Conservation (phyloP, 129 eudicot species). For the Flaveria brownii region DNA sequence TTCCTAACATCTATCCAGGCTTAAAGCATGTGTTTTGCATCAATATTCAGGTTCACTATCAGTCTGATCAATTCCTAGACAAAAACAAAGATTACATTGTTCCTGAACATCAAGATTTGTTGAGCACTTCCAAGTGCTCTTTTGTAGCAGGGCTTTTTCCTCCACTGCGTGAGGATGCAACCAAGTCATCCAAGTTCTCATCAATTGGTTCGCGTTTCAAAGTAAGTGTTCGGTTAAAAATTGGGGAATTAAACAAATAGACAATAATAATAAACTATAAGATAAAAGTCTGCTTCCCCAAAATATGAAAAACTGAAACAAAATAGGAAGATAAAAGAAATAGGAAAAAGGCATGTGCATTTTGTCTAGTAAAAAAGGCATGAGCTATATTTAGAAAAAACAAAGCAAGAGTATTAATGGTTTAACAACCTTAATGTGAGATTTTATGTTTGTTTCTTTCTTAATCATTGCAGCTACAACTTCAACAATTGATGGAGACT, state of each 20-base stretch:
- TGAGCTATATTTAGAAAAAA: no score
- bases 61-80: conserved; percentile 81
- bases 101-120: conserved; percentile 85
- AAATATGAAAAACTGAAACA: no score
- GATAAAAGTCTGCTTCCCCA: not conserved
- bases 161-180: conserved; percentile 65
- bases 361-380: no score
- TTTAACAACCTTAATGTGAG: not conserved
- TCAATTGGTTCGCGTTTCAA: conserved; percentile 89
- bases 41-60: conserved; percentile 41
- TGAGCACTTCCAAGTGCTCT: conserved; percentile 66
- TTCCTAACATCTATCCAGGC: not conserved
- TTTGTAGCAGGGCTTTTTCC: conserved; percentile 75
- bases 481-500: conserved; percentile 90
- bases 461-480: conserved; percentile 66
- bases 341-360: not conserved
- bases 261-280: not conserved
- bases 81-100: conserved; percentile 93
- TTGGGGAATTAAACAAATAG: not conserved
- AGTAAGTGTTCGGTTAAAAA: conserved; percentile 32
- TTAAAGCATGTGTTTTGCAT: not conserved
- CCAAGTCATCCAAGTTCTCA: conserved; percentile 82
- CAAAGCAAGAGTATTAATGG: not conserved
- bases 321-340: no score
- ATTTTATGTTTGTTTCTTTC: conserved; percentile 9